Evolutionary conservation across 768 basidiomycete species (phyloP).

Genomic region (Mrakia frigida): DNA sequence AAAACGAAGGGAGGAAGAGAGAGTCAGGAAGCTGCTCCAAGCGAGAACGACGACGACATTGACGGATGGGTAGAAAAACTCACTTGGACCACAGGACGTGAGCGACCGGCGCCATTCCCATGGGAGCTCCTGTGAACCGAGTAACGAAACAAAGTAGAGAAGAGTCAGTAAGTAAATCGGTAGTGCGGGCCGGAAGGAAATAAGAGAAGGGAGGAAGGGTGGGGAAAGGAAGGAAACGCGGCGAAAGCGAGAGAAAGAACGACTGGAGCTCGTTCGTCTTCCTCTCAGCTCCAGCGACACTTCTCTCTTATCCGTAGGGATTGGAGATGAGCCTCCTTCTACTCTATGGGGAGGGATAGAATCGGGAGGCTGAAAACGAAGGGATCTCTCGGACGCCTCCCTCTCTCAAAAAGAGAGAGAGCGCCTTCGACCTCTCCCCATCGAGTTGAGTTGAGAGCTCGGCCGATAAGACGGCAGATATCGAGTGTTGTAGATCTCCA

Average conservation of each 20-base stretch:
- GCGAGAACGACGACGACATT: not conserved
- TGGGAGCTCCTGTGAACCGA: slow-evolving; percentile 24
- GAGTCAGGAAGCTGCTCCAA: not conserved
- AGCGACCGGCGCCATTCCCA: slow-evolving; percentile 44
- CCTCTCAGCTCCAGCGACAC: too few species aligned
- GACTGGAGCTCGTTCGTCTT: too few species aligned
- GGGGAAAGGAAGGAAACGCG: not conserved
- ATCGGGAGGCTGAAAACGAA: too few species aligned
- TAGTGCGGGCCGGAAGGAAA: not conserved
- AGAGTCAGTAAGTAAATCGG: not conserved
- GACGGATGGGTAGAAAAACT: not conserved
- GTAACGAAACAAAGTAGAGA: not conserved
- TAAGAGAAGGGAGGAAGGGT: not conserved
- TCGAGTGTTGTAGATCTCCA: not conserved
- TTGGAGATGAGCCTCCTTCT: too few species aligned
- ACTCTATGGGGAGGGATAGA: too few species aligned
- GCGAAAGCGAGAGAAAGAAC: not conserved
- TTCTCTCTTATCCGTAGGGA: too few species aligned
- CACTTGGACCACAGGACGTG: slow-evolving; percentile 41
- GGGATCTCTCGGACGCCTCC: not conserved
- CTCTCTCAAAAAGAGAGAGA: not conserved
- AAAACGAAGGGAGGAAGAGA: not conserved
- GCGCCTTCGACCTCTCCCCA: not conserved
- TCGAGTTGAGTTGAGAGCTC: not conserved
- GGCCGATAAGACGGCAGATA: not conserved